Percentiles rank a stretch among this genome's conserved stretches.
phyloP scores from a whole-genome alignment of 2,329 filamentous ascomycete genomes.

The Chaetomiaceae sp. region DNA sequence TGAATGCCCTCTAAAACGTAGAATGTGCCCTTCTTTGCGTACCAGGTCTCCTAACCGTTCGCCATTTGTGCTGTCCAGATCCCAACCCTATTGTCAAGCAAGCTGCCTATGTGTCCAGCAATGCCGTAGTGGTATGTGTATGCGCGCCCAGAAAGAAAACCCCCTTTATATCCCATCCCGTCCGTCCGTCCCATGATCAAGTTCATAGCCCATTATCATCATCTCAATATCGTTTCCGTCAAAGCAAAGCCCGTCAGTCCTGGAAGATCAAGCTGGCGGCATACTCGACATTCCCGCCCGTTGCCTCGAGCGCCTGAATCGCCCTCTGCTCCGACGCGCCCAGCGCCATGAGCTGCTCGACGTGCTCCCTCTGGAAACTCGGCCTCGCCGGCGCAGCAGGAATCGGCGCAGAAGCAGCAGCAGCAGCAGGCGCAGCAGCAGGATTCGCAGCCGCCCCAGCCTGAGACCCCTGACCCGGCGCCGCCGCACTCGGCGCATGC shows the following conservation, averaged over 20 bases:
- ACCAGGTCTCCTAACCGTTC: not conserved
- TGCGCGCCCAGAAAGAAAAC: not conserved
- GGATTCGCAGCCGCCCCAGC: constrained; percentile 16
- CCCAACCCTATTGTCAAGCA: not conserved
- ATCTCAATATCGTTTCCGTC: not conserved
- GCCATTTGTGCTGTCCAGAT: not conserved
- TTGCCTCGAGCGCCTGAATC: constrained; percentile 74
- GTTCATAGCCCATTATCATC: not conserved
- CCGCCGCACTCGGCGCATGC: constrained; percentile 24
- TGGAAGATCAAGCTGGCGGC: constrained; percentile 77
- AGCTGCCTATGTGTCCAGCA: not conserved
- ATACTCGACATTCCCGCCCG: constrained; percentile 79
- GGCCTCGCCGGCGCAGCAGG: constrained; percentile 18
- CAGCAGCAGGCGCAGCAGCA: constrained; percentile 17
- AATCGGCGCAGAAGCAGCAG: constrained; percentile 28
- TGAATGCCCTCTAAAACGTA: constrained; percentile 2
- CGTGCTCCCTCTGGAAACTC: constrained; percentile 57
- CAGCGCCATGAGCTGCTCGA: constrained; percentile 71
- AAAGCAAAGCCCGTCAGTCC: constrained; percentile 30
- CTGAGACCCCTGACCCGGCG: constrained; percentile 15
- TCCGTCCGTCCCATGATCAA: not conserved
- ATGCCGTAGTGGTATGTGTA: not conserved
- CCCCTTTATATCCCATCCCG: not conserved
- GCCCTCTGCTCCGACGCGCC: constrained; percentile 75
- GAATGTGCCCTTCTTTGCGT: not conserved